These are phyloP conservation scores for Quercus lobata DNA, from an alignment of 331 rosid genomes.

Conservation along the genomic window DNA sequence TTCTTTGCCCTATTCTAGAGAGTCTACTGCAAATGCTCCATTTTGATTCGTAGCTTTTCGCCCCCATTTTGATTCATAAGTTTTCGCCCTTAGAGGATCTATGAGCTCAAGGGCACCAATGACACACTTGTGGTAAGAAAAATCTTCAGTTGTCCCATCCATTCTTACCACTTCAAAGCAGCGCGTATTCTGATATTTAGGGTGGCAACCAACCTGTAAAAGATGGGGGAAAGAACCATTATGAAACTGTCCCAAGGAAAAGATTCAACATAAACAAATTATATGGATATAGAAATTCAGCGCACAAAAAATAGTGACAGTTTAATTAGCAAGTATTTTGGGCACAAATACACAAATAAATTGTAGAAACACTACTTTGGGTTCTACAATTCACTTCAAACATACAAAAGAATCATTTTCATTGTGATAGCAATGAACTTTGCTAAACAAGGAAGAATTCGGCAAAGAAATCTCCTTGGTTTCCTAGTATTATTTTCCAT, in stretches of 20 bases:
- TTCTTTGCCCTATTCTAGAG: too few species aligned
- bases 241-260: not conserved
- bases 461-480: not conserved
- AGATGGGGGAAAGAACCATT: slow-evolving; percentile 7
- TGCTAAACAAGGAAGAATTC: too few species aligned
- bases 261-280: not conserved
- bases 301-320: not conserved
- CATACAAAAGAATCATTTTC: not conserved
- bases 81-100: slow-evolving; percentile 53
- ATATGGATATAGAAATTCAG: not conserved
- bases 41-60: not conserved
- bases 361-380: not conserved
- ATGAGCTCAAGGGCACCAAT: slow-evolving; percentile 60
- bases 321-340: not conserved
- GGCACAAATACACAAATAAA: not conserved
- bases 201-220: slow-evolving; percentile 67
- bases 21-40: too few species aligned
- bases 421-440: too few species aligned
- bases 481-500: not conserved
- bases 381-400: not conserved
- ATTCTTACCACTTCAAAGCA: slow-evolving; percentile 61
- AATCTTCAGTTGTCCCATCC: slow-evolving; percentile 77
- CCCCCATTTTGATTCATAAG: slow-evolving; percentile 40
- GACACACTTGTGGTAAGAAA: slow-evolving; percentile 83
- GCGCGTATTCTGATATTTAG: slow-evolving; percentile 38